Evolutionary conservation across 306 rosid genomes (phyloP), one percentile per base, ranked within the genome.

Genomic region (Cucurbita argyrosperma): DNA sequence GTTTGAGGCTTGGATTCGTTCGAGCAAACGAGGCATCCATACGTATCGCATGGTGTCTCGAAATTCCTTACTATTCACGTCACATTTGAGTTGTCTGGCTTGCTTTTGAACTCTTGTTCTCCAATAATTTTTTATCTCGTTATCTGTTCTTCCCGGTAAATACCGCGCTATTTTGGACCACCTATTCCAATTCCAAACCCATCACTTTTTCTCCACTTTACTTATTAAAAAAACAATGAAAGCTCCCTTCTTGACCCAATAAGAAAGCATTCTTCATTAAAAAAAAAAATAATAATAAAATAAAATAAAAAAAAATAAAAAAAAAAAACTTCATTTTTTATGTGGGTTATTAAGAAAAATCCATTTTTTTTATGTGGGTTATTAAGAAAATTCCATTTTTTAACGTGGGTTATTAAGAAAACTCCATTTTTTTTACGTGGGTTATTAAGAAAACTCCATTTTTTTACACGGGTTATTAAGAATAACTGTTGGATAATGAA

Each of bases 71-170:
- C 97, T 91, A 75, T 94, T 94, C 13, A 94, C 96, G 69, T 91
- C 95, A 76, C 91, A 94, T 42, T 87, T 90, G 62, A 94, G 90
- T 43, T 94, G 95, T 81, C 86, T 91, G 0, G 99, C 99, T 60
- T 85, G 99, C 89, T 91, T 94, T 78, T 91, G 92, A 49, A 94
- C 97, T 53, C 97, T 80, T 0, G 99, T 94, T 77, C 99, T 89
- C 99, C 99, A 94, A 46, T 88, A 94, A 76, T 94, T 94, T 78
- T 94, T 94, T 30, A 94, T 88, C 82, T 94, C 99, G 37, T 94
- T 94, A 77, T 94, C 99, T 6, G 97, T 91, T 77, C 99, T 87
- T 0, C 99, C 99, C 0, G 99, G 97, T 78, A 94, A 72, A 50
- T 70, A 84, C 46, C 91, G 91, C 8, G 97, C 99, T 74, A 94